Base-by-base conservation (phyloP, 768 basidiomycete genomes). In the Solioccasus polychromus region DNA sequence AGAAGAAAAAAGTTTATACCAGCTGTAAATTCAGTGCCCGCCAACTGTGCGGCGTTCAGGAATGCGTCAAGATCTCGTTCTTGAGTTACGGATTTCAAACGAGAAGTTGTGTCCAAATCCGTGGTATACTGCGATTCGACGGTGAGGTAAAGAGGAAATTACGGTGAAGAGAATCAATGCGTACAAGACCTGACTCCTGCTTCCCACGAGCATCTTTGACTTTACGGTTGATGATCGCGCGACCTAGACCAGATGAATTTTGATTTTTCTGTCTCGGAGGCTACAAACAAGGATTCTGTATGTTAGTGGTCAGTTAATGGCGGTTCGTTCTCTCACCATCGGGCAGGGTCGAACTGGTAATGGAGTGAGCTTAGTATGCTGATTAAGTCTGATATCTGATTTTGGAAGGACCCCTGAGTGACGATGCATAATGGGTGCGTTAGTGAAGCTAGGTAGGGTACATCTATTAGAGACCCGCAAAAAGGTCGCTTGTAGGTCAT, bases 21-120 rank as follows among this genome's bases (percentile, higher is more conserved):
- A 28, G 95, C 95, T 15, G 92, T 90, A 61, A 99, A 99, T 57
- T 99, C 92, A 10, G 88, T 88, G 40, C 88, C 95, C 12, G 96
- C 96, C 44, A 99, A 72, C 57, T 92, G 88, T 9, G 96, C 96
- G 11, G 91, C 96, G 60, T 82, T 94, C 44, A 99, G 68, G 64
- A 99, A 99, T 67, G 94, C 95, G 54, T 97, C 93, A 17, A 99
- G 73, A 71, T 97, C 93, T 44, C 82, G 74, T 69, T 99, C 95
- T 68, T 98, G 94, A 0, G 96, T 99, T 18, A 99, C 83, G 0
- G 95, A 97, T 61, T 85, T 81, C 29, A 99, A 76, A 26, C 83
- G 82, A 42, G 74, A 74, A 7, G 81, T 75, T 10, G 76, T 64
- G 45, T 88, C 85, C 17, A 82, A 40, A 57, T 95, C 92, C 2